A percentile compares a stretch with the other conserved stretches of the same genome.
phyloP scores from a whole-genome alignment of 441 rosid species.

The Populus hybrid region DNA sequence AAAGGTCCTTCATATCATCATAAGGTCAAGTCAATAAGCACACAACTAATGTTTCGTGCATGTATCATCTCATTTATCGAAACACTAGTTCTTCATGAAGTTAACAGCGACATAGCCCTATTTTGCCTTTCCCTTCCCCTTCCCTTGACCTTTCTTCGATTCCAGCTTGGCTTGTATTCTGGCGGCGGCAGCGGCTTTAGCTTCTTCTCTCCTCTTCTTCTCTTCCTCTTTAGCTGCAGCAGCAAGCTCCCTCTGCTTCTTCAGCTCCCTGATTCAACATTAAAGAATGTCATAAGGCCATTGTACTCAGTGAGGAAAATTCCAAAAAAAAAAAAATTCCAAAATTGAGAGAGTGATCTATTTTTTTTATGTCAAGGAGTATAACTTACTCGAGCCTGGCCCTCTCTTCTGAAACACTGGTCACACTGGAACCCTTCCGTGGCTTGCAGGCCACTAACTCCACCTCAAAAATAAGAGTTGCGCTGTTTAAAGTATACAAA shows the following conservation, averaged over 20 bases:
- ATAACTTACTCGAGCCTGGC: conserved; percentile 87
- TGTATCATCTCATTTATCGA: background rate
- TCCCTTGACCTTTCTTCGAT: conserved; percentile 59
- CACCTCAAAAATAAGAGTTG: conserved; percentile 85
- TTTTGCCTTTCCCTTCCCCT: conserved; percentile 84
- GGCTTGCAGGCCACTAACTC: conserved; percentile 84
- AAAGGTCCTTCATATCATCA: background rate
- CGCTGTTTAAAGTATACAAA: conserved; percentile 33
- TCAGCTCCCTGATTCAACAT: conserved; percentile 59
- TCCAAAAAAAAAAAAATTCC: background rate
- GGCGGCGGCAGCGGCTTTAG: conserved; percentile 91
- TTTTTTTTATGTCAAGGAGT: background rate
- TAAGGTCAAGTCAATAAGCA: background rate
- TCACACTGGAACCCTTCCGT: conserved; percentile 64
- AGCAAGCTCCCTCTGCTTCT: conserved; percentile 85
- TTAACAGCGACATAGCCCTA: conserved; percentile 5
- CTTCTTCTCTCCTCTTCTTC: conserved; percentile 88
- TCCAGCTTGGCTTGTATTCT: conserved; percentile 88
- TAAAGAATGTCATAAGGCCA: background rate
- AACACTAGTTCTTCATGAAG: background rate
- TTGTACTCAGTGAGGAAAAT: background rate
- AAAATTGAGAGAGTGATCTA: background rate
- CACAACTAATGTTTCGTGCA: background rate
- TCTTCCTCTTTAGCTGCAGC: conserved; percentile 82
- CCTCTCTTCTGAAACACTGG: conserved; percentile 76